A percentile compares a stretch with the other conserved stretches of the same genome.
phyloP scores from a whole-genome alignment of 192 early-diverging fungal genomes.

The Coemansia sp. region DNA sequence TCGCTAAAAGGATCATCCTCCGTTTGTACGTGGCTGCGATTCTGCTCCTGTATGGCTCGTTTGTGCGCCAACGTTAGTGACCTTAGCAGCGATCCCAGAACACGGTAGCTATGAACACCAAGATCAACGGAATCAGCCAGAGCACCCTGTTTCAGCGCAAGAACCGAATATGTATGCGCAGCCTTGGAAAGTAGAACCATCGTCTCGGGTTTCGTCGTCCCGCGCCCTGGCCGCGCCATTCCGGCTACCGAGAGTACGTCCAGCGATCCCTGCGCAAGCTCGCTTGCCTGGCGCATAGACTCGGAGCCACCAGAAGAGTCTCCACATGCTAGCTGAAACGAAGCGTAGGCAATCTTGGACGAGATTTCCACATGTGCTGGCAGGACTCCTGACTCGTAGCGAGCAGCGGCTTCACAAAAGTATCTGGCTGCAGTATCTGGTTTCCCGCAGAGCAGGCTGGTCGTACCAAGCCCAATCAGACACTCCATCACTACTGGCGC shows the following conservation, averaged over 20 bases:
- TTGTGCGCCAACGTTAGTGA: conserved; percentile 20
- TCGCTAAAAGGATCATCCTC: conserved; percentile 41
- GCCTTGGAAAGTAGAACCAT: conserved; percentile 31
- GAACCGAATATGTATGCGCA: conserved; percentile 23
- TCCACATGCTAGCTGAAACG: conserved; percentile 27
- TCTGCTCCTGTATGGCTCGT: not conserved
- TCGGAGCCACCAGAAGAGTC: conserved; percentile 10
- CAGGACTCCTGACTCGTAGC: conserved; percentile 33
- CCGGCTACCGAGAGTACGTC: not conserved
- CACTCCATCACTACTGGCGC: conserved; percentile 23
- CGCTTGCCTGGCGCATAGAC: conserved; percentile 16
- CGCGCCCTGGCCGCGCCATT: conserved; percentile 12
- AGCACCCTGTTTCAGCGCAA: conserved; percentile 38
- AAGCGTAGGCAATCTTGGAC: conserved; percentile 21
- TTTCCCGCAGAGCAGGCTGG: conserved; percentile 19
- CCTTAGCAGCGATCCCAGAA: conserved; percentile 31
- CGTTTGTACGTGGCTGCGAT: not conserved
- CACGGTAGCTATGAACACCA: conserved; percentile 45
- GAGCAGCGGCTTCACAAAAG: conserved; percentile 17
- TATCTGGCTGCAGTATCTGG: conserved; percentile 10
- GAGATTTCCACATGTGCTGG: conserved; percentile 32
- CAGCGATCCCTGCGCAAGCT: conserved; percentile 19
- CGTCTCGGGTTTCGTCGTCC: conserved; percentile 17
- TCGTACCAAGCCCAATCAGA: conserved; percentile 30
- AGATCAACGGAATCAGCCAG: conserved; percentile 44